Evolutionary conservation across 768 basidiomycete species (phyloP).

Genomic region (Pleurotus platypus): DNA sequence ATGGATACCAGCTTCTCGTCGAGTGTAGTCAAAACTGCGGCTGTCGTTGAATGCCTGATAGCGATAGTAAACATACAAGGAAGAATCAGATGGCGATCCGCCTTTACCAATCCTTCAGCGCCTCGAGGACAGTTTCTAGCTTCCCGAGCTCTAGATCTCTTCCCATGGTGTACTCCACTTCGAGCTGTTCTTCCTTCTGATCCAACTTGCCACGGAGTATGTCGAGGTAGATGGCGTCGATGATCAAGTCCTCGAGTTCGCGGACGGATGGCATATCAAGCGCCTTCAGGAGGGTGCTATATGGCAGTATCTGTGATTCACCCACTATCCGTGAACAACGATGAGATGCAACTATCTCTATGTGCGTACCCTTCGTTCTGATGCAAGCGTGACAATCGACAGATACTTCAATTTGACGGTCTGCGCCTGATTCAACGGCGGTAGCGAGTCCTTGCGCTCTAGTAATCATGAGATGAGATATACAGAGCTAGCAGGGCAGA

Average conservation of each 20-base stretch:
- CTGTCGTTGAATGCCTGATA: slow-evolving; percentile 66
- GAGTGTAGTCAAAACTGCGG: slow-evolving; percentile 66
- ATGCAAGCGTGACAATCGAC: slow-evolving; percentile 81
- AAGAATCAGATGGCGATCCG: slow-evolving; percentile 16
- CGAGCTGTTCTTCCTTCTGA: slow-evolving; percentile 85
- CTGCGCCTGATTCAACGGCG: slow-evolving; percentile 69
- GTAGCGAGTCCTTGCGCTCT: slow-evolving; percentile 68
- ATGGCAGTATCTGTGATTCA: slow-evolving; percentile 68
- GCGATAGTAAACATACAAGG: not conserved
- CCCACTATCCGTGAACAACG: not conserved
- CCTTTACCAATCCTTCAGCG: slow-evolving; percentile 61
- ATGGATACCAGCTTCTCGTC: slow-evolving; percentile 65
- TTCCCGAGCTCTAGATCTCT: slow-evolving; percentile 83
- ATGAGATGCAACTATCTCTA: not conserved
- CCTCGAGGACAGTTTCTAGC: slow-evolving; percentile 54
- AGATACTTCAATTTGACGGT: slow-evolving; percentile 89
- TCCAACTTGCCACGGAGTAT: slow-evolving; percentile 89
- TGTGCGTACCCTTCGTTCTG: slow-evolving; percentile 65
- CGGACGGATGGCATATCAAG: slow-evolving; percentile 79
- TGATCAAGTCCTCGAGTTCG: slow-evolving; percentile 93
- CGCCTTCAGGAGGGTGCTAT: slow-evolving; percentile 62
- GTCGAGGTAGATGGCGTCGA: slow-evolving; percentile 93
- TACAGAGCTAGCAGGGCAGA: not conserved
- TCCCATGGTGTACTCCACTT: slow-evolving; percentile 91
- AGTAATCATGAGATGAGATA: slow-evolving; percentile 18